Base-by-base conservation (phyloP, 306 rosid genomes). In the Rosa persica region DNA sequence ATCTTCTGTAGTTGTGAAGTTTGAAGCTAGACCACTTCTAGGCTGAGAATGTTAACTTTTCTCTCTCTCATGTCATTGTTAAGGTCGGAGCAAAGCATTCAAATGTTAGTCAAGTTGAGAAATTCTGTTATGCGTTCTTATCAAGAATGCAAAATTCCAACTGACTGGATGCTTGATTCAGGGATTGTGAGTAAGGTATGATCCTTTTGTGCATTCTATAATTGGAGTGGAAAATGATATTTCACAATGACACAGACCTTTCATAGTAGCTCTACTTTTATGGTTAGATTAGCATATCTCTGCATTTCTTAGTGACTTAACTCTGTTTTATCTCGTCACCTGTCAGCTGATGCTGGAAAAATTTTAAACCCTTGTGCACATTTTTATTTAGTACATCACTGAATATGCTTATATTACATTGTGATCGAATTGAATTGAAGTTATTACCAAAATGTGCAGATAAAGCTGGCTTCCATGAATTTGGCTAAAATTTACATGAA, bases 151-250 rank as follows among this genome's bases (percentile, higher is more conserved):
- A 94, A 84, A 78, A 89, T 94, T 80, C 97, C 98, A 79, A 89
- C 85, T 58, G 84, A 85, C 66, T 94, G 98, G 98, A 94, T 92
- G 98, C 97, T 94, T 66, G 98, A 94, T 83, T 86, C 97, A 2
- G 98, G 98, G 78, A 84, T 92, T 57, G 82, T 70, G 84, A 81
- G 83, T 75, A 89, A 88, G 90, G 98, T 94, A 83, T 84, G 20
- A 23, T 69, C 68, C 65, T 17, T 36, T 38, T 8, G 72, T 19
- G 9, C 39, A 22, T 71, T 38, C 36, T 57, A 10, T 57, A 9
- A 22, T 70, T 39, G 22, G 27, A 36, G 38, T 6, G 3, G 13
- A 34, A 66, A 27, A 51, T 9, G 16, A 20, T 40, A 57, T 55
- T n/a, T 40, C 36, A 22, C 15, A 6, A 57, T 57, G 67, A 34